Conservation (phyloP, 73 alveolate genomes). For the Stentor roeselii region DNA sequence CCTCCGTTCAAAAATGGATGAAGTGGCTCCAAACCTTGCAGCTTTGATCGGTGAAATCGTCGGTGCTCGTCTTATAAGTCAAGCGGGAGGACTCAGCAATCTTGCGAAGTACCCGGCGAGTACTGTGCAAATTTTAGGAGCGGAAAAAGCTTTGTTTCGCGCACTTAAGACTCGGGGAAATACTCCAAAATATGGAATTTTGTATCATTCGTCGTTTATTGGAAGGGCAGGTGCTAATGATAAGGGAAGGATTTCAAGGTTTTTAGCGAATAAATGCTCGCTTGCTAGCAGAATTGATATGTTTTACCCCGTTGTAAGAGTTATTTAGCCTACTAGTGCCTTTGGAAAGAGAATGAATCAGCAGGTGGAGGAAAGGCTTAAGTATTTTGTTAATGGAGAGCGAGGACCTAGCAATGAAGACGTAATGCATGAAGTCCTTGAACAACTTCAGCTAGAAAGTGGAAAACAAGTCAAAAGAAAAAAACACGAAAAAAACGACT, state of each 20-base stretch:
- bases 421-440: slow-evolving; percentile 53
- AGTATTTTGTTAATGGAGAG: slow-evolving; percentile 45
- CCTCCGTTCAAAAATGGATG: slow-evolving; percentile 96
- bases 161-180: slow-evolving; percentile 81
- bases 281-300: slow-evolving; percentile 96
- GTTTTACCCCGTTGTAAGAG: slow-evolving; percentile 33
- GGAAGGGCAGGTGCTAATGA: slow-evolving; percentile 98
- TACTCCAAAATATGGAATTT: slow-evolving; percentile 99
- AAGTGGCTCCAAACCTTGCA: slow-evolving; percentile 99
- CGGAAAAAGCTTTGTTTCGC: slow-evolving; percentile 99
- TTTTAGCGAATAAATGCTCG: slow-evolving; percentile 98
- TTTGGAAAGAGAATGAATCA: slow-evolving; percentile 56
- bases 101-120: slow-evolving; percentile 99
- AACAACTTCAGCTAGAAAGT: background rate
- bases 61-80: slow-evolving; percentile 97
- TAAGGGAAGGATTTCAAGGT: slow-evolving; percentile 99
- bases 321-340: slow-evolving; percentile 38
- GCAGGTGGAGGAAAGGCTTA: slow-evolving; percentile 58
- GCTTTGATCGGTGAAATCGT: slow-evolving; percentile 96
- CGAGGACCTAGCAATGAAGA: slow-evolving; percentile 44
- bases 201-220: slow-evolving; percentile 96
- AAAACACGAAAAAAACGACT: slow-evolving; percentile 5
- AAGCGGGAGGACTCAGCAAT: slow-evolving; percentile 98
- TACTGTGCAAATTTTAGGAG: slow-evolving; percentile 99
- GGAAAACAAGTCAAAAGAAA: background rate